Conservation (phyloP, 1,139 yeast species). For the Saccharomyces uvarum region DNA sequence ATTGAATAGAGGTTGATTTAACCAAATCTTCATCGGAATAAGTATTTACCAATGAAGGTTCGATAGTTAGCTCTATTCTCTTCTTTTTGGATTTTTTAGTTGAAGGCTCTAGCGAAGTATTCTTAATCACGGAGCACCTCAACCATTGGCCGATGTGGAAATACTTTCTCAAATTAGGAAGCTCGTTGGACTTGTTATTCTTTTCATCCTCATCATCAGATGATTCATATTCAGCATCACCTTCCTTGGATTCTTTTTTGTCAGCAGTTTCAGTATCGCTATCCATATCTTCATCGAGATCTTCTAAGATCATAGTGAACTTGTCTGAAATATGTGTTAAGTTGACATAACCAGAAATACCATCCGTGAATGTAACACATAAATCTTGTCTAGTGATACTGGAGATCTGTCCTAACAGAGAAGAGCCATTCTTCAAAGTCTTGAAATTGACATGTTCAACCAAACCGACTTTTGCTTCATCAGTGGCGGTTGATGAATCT, state of each 20-base stretch:
- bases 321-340: constrained; percentile 67
- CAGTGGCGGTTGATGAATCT: constrained; percentile 11
- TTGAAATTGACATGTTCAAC: constrained; percentile 58
- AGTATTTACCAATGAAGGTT: constrained; percentile 65
- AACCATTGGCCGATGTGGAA: constrained; percentile 80
- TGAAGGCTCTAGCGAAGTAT: constrained; percentile 34
- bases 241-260: constrained; percentile 24
- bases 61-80: constrained; percentile 65
- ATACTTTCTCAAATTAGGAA: constrained; percentile 49
- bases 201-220: constrained; percentile 31
- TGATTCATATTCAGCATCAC: constrained; percentile 31
- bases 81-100: constrained; percentile 38
- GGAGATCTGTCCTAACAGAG: constrained; percentile 68
- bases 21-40: constrained; percentile 56
- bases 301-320: constrained; percentile 50
- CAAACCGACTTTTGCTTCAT: constrained; percentile 31
- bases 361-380: constrained; percentile 69
- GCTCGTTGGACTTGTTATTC: constrained; percentile 34
- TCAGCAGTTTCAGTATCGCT: constrained; percentile 24
- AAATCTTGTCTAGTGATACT: constrained; percentile 56
- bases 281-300: constrained; percentile 40
- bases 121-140: constrained; percentile 60
- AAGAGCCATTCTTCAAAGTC: constrained; percentile 59
- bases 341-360: constrained; percentile 71
- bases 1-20: constrained; percentile 61